Percentiles rank a stretch among this genome's conserved stretches.
Conservation (phyloP, 129 eudicot species). For the Escallonia rubra region DNA sequence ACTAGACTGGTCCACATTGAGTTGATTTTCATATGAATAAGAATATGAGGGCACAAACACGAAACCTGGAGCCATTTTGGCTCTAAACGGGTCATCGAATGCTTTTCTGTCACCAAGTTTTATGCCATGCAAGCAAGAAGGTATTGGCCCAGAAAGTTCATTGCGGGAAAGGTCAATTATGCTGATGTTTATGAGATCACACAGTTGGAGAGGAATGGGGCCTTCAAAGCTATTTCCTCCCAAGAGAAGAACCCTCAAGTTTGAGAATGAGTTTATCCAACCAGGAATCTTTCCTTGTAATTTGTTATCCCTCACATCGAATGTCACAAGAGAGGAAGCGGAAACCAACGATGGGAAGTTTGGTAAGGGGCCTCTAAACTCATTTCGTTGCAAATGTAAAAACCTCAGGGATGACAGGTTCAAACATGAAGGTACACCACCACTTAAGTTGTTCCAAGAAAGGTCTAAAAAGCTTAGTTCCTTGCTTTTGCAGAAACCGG, state of each 20-base stretch:
- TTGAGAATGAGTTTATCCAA: neutral
- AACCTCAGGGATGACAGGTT: neutral
- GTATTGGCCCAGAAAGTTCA: constrained; percentile 7
- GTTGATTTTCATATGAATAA: too few species aligned
- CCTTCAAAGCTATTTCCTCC: constrained; percentile 1
- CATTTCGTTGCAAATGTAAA: constrained; percentile 6
- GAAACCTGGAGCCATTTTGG: too few species aligned
- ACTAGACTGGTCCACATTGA: too few species aligned
- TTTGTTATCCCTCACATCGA: constrained; percentile 10
- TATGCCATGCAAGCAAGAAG: neutral
- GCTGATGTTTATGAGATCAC: constrained; percentile 1
- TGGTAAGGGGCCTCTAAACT: neutral
- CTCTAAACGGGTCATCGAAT: too few species aligned
- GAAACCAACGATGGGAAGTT: neutral
- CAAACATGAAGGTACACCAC: constrained; percentile 9
- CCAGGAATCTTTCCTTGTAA: neutral
- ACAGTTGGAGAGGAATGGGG: neutral
- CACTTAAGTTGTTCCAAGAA: neutral
- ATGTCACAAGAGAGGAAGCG: neutral
- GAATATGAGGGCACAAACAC: too few species aligned
- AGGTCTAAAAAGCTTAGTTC: neutral
- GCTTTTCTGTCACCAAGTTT: too few species aligned
- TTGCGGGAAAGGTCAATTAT: constrained; percentile 7
- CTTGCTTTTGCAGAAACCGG: neutral
- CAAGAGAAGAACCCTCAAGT: constrained; percentile 6